A percentile compares a stretch with the other conserved stretches of the same genome.
Conservation (phyloP, 2,329 filamentous ascomycete genomes). For the Scolecobasidium constrictum region DNA sequence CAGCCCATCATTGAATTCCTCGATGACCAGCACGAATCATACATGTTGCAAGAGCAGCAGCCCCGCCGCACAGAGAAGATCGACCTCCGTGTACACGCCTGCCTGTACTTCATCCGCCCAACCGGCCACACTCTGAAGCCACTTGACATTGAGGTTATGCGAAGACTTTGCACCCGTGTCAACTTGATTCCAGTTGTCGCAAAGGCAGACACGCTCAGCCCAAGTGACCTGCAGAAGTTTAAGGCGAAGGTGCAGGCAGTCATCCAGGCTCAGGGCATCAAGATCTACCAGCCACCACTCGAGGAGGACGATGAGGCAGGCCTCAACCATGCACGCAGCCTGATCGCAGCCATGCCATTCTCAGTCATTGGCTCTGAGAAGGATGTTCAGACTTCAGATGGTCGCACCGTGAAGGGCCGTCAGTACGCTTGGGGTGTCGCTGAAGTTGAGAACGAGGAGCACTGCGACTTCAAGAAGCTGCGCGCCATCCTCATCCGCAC, state of each 20-base stretch:
- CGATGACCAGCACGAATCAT: slow-evolving; percentile 99
- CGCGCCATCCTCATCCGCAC: slow-evolving; percentile 97
- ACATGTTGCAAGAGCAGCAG: slow-evolving; percentile 99
- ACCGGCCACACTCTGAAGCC: slow-evolving; percentile 98
- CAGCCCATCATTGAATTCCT: slow-evolving; percentile 99
- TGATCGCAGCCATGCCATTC: slow-evolving; percentile 97
- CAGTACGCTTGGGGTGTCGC: slow-evolving; percentile 99
- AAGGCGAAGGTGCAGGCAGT: slow-evolving; percentile 91
- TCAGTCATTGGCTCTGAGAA: slow-evolving; percentile 98
- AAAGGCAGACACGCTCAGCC: slow-evolving; percentile 96
- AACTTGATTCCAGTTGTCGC: slow-evolving; percentile 98
- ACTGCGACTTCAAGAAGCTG: slow-evolving; percentile 99
- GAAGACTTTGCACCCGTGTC: slow-evolving; percentile 93
- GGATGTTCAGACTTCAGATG: slow-evolving; percentile 93
- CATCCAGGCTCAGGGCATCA: slow-evolving; percentile 97
- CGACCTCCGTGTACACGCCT: slow-evolving; percentile 95
- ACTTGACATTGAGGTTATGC: slow-evolving; percentile 99
- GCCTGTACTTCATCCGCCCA: slow-evolving; percentile 97
- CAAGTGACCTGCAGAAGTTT: slow-evolving; percentile 81
- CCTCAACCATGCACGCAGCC: slow-evolving; percentile 82
- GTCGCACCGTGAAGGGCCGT: slow-evolving; percentile 94
- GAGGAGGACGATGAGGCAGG: slow-evolving; percentile 98
- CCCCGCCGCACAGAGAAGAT: slow-evolving; percentile 97
- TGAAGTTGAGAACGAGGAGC: slow-evolving; percentile 98
- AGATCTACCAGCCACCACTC: slow-evolving; percentile 95